phyloP scores from a whole-genome alignment of 202 grass and related monocot species.

The Elaeis oleifera region DNA sequence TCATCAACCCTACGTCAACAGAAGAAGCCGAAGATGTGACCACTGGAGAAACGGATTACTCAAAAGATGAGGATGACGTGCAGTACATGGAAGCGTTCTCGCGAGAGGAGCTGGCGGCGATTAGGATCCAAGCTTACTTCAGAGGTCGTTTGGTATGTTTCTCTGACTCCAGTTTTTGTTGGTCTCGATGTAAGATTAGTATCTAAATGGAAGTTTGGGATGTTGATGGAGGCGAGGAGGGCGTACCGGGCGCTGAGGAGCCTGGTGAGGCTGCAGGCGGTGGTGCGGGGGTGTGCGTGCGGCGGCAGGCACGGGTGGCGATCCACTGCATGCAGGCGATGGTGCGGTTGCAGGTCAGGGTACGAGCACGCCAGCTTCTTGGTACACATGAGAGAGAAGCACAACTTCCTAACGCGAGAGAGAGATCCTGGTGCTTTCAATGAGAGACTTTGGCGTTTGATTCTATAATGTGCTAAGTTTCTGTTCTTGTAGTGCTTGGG shows the following conservation, averaged over 20 bases:
- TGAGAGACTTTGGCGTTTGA: no score
- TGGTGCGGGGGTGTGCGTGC: constrained; percentile 73
- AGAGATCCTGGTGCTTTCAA: no score
- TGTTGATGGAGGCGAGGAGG: constrained; percentile 48
- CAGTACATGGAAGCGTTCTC: neutral
- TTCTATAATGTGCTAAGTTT: no score
- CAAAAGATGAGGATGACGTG: no score
- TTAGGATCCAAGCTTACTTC: constrained; percentile 13
- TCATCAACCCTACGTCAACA: no score
- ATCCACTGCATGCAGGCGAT: constrained; percentile 85
- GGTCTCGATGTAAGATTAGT: neutral
- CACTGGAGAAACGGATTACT: no score
- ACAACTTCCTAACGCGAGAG: neutral
- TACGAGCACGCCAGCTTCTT: constrained; percentile 52
- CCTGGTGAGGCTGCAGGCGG: constrained; percentile 85
- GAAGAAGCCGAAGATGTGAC: no score
- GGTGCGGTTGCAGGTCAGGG: constrained; percentile 63
- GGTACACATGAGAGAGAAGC: constrained; percentile 22
- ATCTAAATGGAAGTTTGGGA: neutral
- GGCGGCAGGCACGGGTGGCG: constrained; percentile 64
- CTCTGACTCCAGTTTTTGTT: neutral
- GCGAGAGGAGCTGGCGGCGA: constrained; percentile 7
- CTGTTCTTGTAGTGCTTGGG: no score
- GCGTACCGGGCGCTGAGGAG: constrained; percentile 75
- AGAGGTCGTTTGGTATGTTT: constrained; percentile 11